Evolutionary conservation across 2,329 filamentous ascomycete genomes (phyloP).

Genomic region (Xylaria sp.): DNA sequence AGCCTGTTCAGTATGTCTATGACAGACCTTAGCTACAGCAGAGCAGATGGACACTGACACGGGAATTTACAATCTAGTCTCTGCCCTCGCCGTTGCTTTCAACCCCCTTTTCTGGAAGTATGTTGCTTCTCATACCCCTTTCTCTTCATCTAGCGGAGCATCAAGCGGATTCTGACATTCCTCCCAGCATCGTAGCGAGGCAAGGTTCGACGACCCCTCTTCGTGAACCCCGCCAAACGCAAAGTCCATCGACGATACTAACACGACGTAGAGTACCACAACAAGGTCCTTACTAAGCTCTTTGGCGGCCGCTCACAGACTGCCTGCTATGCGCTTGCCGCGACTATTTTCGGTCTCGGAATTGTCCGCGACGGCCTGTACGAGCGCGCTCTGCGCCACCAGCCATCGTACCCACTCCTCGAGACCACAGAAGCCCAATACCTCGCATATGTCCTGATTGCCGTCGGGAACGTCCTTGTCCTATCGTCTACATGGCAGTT

Average conservation of each 20-base stretch:
- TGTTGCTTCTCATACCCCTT: conserved; percentile 53
- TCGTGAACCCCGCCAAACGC: conserved; percentile 32
- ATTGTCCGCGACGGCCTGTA: conserved; percentile 89
- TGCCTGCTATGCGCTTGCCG: conserved; percentile 90
- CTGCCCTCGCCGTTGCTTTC: conserved; percentile 84
- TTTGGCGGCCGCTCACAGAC: conserved; percentile 80
- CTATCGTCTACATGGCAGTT: conserved; percentile 90
- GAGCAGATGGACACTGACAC: conserved; percentile 31
- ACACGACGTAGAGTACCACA: conserved; percentile 79
- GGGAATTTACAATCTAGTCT: conserved; percentile 64
- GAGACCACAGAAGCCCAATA: conserved; percentile 67
- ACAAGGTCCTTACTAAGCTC: conserved; percentile 86
- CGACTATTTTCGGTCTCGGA: conserved; percentile 90
- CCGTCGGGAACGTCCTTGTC: conserved; percentile 83
- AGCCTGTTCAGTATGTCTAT: conserved; percentile 71
- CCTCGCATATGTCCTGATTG: conserved; percentile 76
- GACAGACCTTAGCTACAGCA: background rate
- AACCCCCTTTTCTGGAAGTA: conserved; percentile 99
- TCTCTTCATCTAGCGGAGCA: background rate
- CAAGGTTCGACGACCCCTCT: conserved; percentile 66
- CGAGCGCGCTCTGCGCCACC: conserved; percentile 80
- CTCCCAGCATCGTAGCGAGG: conserved; percentile 78
- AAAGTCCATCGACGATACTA: conserved; percentile 21
- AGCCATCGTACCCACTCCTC: conserved; percentile 80
- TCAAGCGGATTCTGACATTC: conserved; percentile 25